Percentiles rank a stretch among this genome's conserved stretches.
Evolutionary conservation across 306 rosid genomes (phyloP).

Genomic region (Lathyrus oleraceus): DNA sequence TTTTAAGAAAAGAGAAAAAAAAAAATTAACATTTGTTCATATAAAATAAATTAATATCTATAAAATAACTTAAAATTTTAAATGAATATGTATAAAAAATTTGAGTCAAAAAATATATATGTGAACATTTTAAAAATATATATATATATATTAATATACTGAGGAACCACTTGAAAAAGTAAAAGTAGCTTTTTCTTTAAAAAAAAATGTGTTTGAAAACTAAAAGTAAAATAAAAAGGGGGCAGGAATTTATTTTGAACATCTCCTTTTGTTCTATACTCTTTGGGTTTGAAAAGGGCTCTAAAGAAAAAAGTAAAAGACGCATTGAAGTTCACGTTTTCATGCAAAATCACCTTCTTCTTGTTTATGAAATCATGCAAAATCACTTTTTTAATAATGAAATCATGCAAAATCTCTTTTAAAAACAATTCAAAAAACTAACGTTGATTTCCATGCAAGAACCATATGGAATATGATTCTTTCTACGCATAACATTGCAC

Average conservation of each 20-base stretch:
- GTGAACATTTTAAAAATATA: no score
- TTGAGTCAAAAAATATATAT: no score
- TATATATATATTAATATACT: no score
- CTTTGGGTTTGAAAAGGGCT: not conserved
- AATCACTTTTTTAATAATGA: not conserved
- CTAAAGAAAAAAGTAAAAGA: not conserved
- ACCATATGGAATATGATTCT: constrained; percentile 47
- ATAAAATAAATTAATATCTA: no score
- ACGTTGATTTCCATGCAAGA: constrained; percentile 39
- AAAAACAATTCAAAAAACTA: not conserved
- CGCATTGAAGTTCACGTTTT: constrained; percentile 30
- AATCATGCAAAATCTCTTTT: not conserved
- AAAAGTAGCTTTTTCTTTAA: not conserved
- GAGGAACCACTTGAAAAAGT: not conserved
- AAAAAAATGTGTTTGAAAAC: not conserved
- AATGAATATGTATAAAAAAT: no score
- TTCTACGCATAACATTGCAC: constrained; percentile 20
- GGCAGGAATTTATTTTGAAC: not conserved
- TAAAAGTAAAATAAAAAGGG: constrained; percentile 4
- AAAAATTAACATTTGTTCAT: no score
- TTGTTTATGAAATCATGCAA: not conserved
- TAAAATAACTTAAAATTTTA: no score
- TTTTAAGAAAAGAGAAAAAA: no score
- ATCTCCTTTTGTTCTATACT: constrained; percentile 17
- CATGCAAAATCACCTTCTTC: constrained; percentile 35